These are phyloP conservation scores for Aspergillus affinis DNA, from an alignment of 495 filamentous ascomycete genomes.

Conservation along the genomic window DNA sequence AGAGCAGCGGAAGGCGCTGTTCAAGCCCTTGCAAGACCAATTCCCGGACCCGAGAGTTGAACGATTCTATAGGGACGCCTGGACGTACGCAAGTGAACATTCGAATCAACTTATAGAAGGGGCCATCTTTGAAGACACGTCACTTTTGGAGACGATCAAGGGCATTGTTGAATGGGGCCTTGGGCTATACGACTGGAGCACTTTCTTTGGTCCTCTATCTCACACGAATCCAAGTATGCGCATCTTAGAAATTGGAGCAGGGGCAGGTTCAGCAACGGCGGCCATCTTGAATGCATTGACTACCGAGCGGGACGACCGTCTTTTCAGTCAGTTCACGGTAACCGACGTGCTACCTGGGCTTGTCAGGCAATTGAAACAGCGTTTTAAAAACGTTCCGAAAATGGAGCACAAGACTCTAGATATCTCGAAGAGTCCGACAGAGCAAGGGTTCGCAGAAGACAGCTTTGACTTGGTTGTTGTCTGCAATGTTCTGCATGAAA, in stretches of 20 bases:
- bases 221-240: conserved; percentile 38
- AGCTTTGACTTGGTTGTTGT: conserved; percentile 54
- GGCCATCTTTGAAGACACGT: not conserved
- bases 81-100: not conserved
- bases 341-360: not conserved
- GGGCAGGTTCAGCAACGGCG: conserved; percentile 28
- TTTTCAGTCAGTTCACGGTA: not conserved
- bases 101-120: not conserved
- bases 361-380: not conserved
- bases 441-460: conserved; percentile 41
- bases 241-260: conserved; percentile 47
- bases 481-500: conserved; percentile 45
- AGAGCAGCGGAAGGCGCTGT: not conserved
- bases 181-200: not conserved
- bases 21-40: not conserved
- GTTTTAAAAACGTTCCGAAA: not conserved
- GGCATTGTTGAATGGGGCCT: not conserved
- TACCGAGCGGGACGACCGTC: not conserved
- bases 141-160: not conserved
- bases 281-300: not conserved
- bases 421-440: not conserved
- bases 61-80: not conserved
- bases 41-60: not conserved
- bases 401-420: not conserved
- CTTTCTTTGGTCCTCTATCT: conserved; percentile 22